Base-by-base conservation (phyloP, 2,329 filamentous ascomycete species). In the Pyricularia sp. region DNA sequence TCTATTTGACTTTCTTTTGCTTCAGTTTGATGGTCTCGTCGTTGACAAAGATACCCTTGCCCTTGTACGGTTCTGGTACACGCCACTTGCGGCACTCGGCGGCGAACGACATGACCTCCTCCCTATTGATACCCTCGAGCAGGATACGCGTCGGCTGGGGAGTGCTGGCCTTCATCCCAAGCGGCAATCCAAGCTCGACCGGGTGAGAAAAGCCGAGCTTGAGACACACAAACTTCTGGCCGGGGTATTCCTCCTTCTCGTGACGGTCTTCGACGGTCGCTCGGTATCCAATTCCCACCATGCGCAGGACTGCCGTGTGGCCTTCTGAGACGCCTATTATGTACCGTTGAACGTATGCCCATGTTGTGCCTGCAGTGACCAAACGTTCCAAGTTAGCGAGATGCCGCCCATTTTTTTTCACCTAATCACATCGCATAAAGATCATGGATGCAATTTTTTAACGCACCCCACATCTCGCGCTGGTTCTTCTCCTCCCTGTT, bases 1-100 rank as follows among this genome's bases (percentile, higher is more conserved):
- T 73, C 80, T 87, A 94, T 82, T 93, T 93, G 76, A 93, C 91
- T 84, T 93, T 94, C 88, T 97, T 99, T 73, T 91, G 89, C 88
- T 99, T 99, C 77, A 99, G 77, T 83, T 89, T 96, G 79, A 99
- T 97, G 33, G 92, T 97, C 83, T 99, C 92, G 68, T 93, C 91
- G 73, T 97, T 96, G 71, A 99, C 88, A 75, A 97, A 99, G 71
- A 99, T 96, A 71, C 94, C 94, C 86, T 99, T 97, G 70, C 94
- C 94, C 85, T 99, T 99, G 78, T 99, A 99, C 69, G 94, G 94
- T 79, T 99, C 94, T 33, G 94, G 94, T 69, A 84, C 84, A 74
- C 94, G 88, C 93, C 93, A 97, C 77, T 81, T 84, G 71, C 91
- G 83, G 70, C 99, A 96, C 70, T 88, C 81, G 0, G 94, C 94